A percentile compares a stretch with the other conserved stretches of the same genome.
Evolutionary conservation across 805 yeast genomes (phyloP).

Genomic region (Myxozyma monticola): DNA sequence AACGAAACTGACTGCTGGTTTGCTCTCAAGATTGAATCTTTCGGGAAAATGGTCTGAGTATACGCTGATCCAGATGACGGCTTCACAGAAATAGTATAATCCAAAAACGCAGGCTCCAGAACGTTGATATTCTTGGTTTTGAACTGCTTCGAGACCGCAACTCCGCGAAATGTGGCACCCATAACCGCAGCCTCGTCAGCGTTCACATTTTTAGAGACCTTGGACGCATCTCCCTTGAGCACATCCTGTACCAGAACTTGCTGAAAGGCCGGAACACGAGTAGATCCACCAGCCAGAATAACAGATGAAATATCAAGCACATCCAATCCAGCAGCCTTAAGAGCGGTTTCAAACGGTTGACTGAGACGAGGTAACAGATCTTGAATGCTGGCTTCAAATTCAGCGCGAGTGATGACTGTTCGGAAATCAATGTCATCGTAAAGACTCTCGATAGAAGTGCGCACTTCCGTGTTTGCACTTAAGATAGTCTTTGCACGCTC

Average conservation of each 20-base stretch:
- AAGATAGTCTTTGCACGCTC: conserved; percentile 85
- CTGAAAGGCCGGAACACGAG: conserved; percentile 87
- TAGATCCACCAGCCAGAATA: conserved; percentile 84
- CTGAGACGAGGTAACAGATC: conserved; percentile 50
- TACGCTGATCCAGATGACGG: conserved; percentile 34
- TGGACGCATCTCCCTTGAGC: conserved; percentile 50
- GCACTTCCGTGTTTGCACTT: conserved; percentile 83
- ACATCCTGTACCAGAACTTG: conserved; percentile 41
- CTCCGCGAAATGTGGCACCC: conserved; percentile 86
- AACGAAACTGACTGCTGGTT: conserved; percentile 3
- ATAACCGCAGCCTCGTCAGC: conserved; percentile 94
- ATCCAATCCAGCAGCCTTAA: conserved; percentile 40
- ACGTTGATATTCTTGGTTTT: conserved; percentile 62
- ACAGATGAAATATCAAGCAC: conserved; percentile 56
- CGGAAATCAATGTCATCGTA: conserved; percentile 73
- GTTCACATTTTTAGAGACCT: conserved; percentile 78
- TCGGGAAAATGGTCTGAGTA: conserved; percentile 46
- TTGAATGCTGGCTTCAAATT: conserved; percentile 62
- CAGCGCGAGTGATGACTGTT: conserved; percentile 67
- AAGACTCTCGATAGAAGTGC: conserved; percentile 73
- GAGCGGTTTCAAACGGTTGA: conserved; percentile 56
- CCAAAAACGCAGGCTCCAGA: conserved; percentile 54
- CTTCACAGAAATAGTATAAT: conserved; percentile 45
- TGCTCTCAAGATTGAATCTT: conserved; percentile 46
- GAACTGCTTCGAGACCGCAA: conserved; percentile 66